Conservation (phyloP, 2,329 filamentous ascomycete species). For the Fusarium dimerum region DNA sequence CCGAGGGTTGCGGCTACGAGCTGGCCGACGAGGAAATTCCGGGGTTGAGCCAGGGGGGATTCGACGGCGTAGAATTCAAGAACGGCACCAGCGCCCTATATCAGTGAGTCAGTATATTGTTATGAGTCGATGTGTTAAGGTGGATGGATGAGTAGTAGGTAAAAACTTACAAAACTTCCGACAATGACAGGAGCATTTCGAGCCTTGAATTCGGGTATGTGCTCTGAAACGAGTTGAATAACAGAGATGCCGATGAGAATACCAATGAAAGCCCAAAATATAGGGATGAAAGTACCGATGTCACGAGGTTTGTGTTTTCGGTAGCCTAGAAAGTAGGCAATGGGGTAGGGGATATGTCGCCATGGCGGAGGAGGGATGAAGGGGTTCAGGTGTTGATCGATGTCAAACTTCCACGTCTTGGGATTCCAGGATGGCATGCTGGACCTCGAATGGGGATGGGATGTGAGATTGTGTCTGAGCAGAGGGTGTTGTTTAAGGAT, state of each 20-base stretch:
- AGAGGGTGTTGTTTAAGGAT: conserved; percentile 2
- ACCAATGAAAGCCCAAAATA: conserved; percentile 66
- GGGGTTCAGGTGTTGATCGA: conserved; percentile 76
- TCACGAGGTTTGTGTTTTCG: conserved; percentile 41
- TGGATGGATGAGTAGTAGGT: neutral
- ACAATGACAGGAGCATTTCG: conserved; percentile 62
- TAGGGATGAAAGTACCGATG: conserved; percentile 59
- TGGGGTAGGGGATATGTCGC: conserved; percentile 60
- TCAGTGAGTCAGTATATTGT: conserved; percentile 4
- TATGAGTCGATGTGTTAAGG: neutral
- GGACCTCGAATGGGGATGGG: neutral
- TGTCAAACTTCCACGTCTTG: conserved; percentile 61
- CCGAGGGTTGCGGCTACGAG: conserved; percentile 62
- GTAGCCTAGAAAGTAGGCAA: conserved; percentile 71
- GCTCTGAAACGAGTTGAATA: conserved; percentile 57
- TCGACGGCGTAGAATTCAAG: conserved; percentile 73
- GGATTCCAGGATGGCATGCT: conserved; percentile 20
- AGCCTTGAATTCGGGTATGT: conserved; percentile 54
- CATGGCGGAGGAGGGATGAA: conserved; percentile 67
- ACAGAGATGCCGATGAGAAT: conserved; percentile 62
- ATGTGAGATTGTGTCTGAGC: neutral
- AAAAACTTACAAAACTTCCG: conserved; percentile 64
- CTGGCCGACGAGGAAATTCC: conserved; percentile 69
- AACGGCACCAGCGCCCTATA: conserved; percentile 72
- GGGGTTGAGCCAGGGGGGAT: conserved; percentile 71